phyloP scores from a whole-genome alignment of 1,284 basidiomycete species.

The Leccinum solheimii region DNA sequence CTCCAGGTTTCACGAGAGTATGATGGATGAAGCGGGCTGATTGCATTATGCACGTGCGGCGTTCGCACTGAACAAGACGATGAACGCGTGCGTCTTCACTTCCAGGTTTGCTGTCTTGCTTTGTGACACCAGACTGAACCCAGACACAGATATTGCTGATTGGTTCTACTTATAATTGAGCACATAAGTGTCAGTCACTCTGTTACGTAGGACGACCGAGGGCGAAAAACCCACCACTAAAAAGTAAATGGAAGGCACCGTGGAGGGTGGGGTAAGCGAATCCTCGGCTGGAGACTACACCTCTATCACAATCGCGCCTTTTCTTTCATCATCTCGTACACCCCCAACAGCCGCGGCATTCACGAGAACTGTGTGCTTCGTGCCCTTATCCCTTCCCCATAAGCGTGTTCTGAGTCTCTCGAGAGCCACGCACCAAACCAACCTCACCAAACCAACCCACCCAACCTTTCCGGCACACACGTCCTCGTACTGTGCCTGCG shows the following conservation, averaged over 20 bases:
- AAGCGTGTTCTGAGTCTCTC: background rate
- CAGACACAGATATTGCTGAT: background rate
- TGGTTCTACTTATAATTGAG: background rate
- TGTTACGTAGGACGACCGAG: background rate
- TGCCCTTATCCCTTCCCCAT: constrained; percentile 2
- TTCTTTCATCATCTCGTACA: constrained; percentile 25
- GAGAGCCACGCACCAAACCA: constrained; percentile 16
- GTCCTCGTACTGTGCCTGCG: constrained; percentile 36
- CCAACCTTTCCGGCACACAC: constrained; percentile 26
- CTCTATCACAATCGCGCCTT: constrained; percentile 11
- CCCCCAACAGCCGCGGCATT: constrained; percentile 33
- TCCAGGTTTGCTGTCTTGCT: background rate
- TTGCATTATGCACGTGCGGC: background rate
- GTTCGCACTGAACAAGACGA: background rate
- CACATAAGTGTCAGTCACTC: background rate
- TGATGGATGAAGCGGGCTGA: background rate
- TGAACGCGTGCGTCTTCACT: background rate
- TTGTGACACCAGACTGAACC: background rate
- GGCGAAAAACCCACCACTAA: background rate
- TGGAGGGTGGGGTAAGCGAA: background rate
- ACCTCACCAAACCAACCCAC: constrained; percentile 19
- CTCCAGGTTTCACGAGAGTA: background rate
- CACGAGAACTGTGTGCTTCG: constrained; percentile 26
- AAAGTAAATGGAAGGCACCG: background rate
- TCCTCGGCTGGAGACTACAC: constrained; percentile 1